These are phyloP conservation scores for Fusarium graminum DNA, from an alignment of 2,329 filamentous ascomycete species.

Conservation along the genomic window DNA sequence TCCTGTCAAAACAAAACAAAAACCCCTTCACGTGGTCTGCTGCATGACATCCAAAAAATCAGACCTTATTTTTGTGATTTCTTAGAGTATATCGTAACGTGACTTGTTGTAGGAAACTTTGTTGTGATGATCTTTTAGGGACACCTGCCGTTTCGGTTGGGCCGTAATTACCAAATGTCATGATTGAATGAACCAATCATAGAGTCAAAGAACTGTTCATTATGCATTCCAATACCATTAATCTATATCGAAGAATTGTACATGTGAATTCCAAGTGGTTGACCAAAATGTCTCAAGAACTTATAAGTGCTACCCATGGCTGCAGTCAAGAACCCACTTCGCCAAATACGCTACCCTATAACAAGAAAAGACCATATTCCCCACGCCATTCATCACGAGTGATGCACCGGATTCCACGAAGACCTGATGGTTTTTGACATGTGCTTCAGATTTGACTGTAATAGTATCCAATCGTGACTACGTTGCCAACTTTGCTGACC, in stretches of 20 bases:
- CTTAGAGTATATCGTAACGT: no score
- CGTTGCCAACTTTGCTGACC: conserved; percentile 26
- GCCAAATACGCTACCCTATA: background rate
- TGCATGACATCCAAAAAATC: no score
- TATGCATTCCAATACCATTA: background rate
- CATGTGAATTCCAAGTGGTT: no score
- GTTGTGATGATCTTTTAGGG: no score
- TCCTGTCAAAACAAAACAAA: no score
- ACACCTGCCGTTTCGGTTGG: no score
- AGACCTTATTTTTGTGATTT: no score
- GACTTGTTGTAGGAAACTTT: no score
- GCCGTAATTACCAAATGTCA: no score
- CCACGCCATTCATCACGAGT: conserved; percentile 12
- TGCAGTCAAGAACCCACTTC: conserved; percentile 11
- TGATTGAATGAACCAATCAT: no score
- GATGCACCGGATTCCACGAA: conserved; percentile 1
- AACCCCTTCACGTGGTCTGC: no score
- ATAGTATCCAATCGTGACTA: conserved; percentile 1
- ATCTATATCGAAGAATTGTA: background rate
- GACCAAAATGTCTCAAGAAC: background rate
- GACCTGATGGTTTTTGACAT: background rate
- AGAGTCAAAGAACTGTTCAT: no score
- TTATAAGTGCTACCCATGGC: background rate
- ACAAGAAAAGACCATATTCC: conserved; percentile 10
- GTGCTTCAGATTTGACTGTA: background rate